Percentiles rank a stretch among this genome's conserved stretches.
These are phyloP conservation scores for Tagetes erecta DNA, from an alignment of 129 eudicot genomes.

Conservation along the genomic window DNA sequence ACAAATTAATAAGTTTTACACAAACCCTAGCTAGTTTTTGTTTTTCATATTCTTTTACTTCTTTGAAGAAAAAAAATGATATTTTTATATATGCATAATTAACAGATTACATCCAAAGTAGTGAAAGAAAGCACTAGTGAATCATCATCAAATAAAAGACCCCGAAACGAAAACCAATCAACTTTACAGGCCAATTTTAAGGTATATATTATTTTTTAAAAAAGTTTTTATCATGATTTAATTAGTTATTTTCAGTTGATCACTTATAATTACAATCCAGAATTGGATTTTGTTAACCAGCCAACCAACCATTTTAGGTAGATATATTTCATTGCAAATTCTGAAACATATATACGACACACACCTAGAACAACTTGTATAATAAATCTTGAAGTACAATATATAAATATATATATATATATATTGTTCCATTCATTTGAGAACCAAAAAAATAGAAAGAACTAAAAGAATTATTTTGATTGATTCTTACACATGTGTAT, in stretches of 20 bases:
- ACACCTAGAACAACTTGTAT: background rate
- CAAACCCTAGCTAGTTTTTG: constrained; percentile 18
- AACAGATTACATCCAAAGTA: constrained; percentile 45
- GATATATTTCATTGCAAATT: background rate
- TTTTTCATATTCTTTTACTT: background rate
- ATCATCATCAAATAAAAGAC: constrained; percentile 64
- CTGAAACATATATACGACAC: background rate
- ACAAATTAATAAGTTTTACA: constrained; percentile 13
- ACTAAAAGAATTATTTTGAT: no score
- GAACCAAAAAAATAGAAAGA: no score
- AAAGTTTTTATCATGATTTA: background rate
- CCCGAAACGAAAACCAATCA: constrained; percentile 68
- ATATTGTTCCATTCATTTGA: no score
- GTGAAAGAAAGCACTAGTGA: constrained; percentile 55
- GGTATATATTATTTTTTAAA: constrained; percentile 36
- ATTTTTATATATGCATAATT: background rate
- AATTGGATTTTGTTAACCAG: background rate
- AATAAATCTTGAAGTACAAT: background rate
- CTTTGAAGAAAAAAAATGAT: background rate
- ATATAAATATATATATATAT: no score
- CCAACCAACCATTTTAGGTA: background rate
- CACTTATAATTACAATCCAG: constrained; percentile 1
- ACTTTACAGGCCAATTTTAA: constrained; percentile 74
- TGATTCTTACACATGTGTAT: no score
- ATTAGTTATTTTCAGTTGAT: background rate